Percentiles rank a stretch among this genome's conserved stretches.
Conservation (phyloP, 1,284 basidiomycete genomes). For the Sporisorium graminicola region DNA sequence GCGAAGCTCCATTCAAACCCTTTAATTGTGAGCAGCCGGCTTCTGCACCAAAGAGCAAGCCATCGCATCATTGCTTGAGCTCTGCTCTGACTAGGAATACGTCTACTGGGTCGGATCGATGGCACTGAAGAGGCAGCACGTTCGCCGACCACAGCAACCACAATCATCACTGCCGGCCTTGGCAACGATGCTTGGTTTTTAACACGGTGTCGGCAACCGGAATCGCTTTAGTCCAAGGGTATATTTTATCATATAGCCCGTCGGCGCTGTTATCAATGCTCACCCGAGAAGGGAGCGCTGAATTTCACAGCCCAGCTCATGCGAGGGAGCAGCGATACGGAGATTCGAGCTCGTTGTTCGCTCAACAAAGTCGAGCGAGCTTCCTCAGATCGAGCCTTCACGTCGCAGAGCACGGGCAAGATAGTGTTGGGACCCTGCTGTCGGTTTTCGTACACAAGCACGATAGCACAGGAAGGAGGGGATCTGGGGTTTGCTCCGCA, state of each 20-base stretch:
- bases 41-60: not conserved
- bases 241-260: not conserved
- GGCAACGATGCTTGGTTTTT: not conserved
- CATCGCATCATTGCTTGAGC: not conserved
- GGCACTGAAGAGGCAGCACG: not conserved
- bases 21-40: not conserved
- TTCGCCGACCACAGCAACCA: not conserved
- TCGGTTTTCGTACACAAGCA: not conserved
- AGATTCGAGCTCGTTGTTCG: constrained; percentile 3
- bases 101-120: not conserved
- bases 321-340: constrained; percentile 4
- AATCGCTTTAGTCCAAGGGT: not conserved
- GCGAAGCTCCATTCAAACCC: not conserved
- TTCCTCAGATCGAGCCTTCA: no score
- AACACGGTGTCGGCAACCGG: not conserved
- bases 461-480: not conserved
- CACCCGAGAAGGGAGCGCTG: not conserved
- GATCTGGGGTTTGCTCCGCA: not conserved
- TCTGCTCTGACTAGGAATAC: not conserved
- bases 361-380: constrained; percentile 7
- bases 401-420: not conserved
- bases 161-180: not conserved
- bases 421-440: not conserved
- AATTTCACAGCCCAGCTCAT: not conserved
- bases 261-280: not conserved